Base-by-base conservation (phyloP, 2,329 filamentous ascomycete genomes). In the Aspergillus flavus region DNA sequence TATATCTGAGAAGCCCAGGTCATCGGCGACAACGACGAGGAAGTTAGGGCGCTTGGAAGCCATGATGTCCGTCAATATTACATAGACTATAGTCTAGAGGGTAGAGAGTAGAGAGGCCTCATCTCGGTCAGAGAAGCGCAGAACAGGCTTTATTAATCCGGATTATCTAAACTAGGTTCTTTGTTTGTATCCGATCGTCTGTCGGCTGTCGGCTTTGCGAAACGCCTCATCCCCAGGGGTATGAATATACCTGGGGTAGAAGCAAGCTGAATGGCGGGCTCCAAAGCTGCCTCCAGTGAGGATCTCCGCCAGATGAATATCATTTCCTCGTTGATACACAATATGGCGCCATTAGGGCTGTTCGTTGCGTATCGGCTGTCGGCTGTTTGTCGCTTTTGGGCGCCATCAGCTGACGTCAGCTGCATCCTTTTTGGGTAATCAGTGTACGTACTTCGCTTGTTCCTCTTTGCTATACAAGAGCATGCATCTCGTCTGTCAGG, bases 1-100 rank as follows among this genome's bases (percentile, higher is more conserved):
- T 23, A 86, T 79, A 67, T 89, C 86, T 53, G 83, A 84, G 78
- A 86, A 87, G n/a, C 85, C 85, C 21, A 87, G 78, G 71, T 87
- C 85, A 71, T 87, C 85, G 34, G 85, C 85, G 48, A 87, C 81
- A 62, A 87, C 81, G 67, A 88, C 79, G 59, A 88, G 82, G 74
- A 88, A 88, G 71, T 88, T 88, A 23, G 86, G 86, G 46, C 83
- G 81, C 73, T 82, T 82, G 11, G 72, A 21, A 57, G 69, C 59
- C 72, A 76, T 76, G 54, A 7, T 64, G 14, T 36, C 10, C 14
- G 28, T 32, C 10, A 14, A n/a, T 28, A 2, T 3, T 30, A 10
- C 23, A 30, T 28, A 30, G 46, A 50, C 7, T 28, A 19, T 11
- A 19, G 7, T 19, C 6, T 16, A 26, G 6, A 30, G 26, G 19